Base-by-base conservation (phyloP, 2,329 filamentous ascomycete genomes). In the Sclerotinia nivalis region DNA sequence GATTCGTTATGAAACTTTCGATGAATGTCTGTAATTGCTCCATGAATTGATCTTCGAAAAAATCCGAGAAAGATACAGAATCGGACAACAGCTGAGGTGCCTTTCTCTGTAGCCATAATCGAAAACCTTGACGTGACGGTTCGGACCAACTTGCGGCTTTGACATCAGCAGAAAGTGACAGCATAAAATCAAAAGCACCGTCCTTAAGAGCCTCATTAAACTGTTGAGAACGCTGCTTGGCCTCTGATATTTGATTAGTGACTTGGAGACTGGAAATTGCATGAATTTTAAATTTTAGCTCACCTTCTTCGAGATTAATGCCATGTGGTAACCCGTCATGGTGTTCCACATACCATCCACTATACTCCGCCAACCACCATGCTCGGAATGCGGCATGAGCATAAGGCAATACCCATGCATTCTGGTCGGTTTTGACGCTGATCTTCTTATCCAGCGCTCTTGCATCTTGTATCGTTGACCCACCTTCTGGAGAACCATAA, bases 301-400 rank as follows among this genome's bases (percentile, higher is more conserved):
- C 73, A 85, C 83, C 83, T 79, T 85, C 82, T 73, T 88, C 86
- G 20, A 92, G 76, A 93, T 88, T 69, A 91, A 86, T 61, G 86
- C 87, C 56, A 84, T 84, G 40, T 89, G 83, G 37, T 84, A 86
- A 84, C 72, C 86, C 84, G 47, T 87, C 85, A 28, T 87, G 72
- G 60, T 90, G 87, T 75, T 97, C 93, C 70, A 92, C 85, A 78
- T 94, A 97, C 84, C 93, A 92, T 3, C 93, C 93, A 74, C 92
- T 96, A 80, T 97, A 97, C 77, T 98, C 93, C 45, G 93, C 90
- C 60, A 97, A 86, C 96, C 96, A 99, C 86, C 92, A 93, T 6
- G 91, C 88, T 68, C 88, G 86, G 18, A 94, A 86, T 4, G 93
- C 91, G 59, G 94, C 92, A 75, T 94, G 91, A 18, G 98, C 85